Conservation (phyloP, 169 alveolate genomes). For the Plasmodium vivax region DNA sequence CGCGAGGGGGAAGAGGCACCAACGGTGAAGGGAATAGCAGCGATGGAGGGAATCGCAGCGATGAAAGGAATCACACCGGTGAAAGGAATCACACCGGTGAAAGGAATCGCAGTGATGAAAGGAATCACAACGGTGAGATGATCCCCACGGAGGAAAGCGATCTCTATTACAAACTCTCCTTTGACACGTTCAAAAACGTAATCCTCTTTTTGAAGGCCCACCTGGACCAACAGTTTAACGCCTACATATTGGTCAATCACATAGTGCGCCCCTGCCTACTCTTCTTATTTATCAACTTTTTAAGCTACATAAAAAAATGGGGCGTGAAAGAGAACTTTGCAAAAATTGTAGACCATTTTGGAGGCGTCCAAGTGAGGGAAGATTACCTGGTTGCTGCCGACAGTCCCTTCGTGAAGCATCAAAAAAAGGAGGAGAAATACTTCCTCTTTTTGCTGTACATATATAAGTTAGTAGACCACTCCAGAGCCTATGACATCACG, state of each 20-base stretch:
- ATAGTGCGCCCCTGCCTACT: conserved; percentile 42
- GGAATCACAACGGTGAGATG: neutral
- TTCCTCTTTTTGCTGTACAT: conserved; percentile 11
- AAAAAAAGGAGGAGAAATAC: conserved; percentile 24
- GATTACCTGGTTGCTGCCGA: neutral
- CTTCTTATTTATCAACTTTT: conserved; percentile 33
- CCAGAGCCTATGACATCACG: conserved; percentile 19
- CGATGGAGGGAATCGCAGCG: neutral
- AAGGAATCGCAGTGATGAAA: neutral
- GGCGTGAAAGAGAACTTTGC: conserved; percentile 14
- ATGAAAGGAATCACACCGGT: neutral
- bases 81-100: neutral
- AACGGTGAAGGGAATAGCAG: neutral
- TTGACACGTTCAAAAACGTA: conserved; percentile 28
- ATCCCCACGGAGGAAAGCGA: neutral
- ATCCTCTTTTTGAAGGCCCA: conserved; percentile 27
- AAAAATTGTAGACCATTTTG: neutral
- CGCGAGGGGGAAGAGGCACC: neutral
- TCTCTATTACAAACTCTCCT: conserved; percentile 8
- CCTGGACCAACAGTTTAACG: conserved; percentile 50
- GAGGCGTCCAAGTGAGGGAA: neutral
- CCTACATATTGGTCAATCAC: conserved; percentile 60
- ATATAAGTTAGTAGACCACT: conserved; percentile 45
- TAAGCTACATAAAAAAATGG: neutral
- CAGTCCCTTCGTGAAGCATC: neutral